Conservation (phyloP, 2,329 filamentous ascomycete species). For the Peltaster fructicola region DNA sequence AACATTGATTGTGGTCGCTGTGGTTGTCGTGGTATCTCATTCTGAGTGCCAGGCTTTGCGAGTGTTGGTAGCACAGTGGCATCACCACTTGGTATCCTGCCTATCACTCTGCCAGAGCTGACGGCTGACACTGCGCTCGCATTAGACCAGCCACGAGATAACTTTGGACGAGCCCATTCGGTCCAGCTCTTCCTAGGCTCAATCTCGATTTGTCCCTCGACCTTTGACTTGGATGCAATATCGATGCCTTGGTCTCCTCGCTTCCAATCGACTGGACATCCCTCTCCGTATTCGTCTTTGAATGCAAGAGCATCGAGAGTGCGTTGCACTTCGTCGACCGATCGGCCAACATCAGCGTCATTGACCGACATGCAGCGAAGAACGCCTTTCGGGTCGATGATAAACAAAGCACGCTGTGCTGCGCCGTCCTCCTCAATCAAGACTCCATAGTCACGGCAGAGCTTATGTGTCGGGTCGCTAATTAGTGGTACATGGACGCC, state of each 20-base stretch:
- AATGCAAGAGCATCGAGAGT: slow-evolving; percentile 34
- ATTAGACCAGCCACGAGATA: slow-evolving; percentile 14
- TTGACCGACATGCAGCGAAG: slow-evolving; percentile 47
- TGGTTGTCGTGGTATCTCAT: too few species aligned
- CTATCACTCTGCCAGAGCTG: too few species aligned
- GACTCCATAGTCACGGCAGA: slow-evolving; percentile 45
- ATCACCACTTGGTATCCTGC: too few species aligned
- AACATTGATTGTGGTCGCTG: too few species aligned
- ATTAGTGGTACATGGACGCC: slow-evolving; percentile 43
- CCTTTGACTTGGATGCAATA: slow-evolving; percentile 8
- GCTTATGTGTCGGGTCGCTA: slow-evolving; percentile 42
- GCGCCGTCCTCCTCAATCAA: slow-evolving; percentile 46
- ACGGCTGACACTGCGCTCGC: too few species aligned
- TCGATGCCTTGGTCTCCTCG: slow-evolving; percentile 16
- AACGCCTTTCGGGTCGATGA: slow-evolving; percentile 46
- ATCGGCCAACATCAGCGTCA: slow-evolving; percentile 45
- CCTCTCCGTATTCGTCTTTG: slow-evolving; percentile 25
- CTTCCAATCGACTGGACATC: slow-evolving; percentile 19
- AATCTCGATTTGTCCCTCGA: slow-evolving; percentile 14
- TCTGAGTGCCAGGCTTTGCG: too few species aligned
- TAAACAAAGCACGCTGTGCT: slow-evolving; percentile 45
- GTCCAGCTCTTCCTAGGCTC: slow-evolving; percentile 13
- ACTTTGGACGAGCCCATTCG: slow-evolving; percentile 17
- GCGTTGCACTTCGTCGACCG: slow-evolving; percentile 46
- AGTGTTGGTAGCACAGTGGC: too few species aligned